Base-by-base conservation (phyloP, 345 rosid species). In the Populus euphratica region DNA sequence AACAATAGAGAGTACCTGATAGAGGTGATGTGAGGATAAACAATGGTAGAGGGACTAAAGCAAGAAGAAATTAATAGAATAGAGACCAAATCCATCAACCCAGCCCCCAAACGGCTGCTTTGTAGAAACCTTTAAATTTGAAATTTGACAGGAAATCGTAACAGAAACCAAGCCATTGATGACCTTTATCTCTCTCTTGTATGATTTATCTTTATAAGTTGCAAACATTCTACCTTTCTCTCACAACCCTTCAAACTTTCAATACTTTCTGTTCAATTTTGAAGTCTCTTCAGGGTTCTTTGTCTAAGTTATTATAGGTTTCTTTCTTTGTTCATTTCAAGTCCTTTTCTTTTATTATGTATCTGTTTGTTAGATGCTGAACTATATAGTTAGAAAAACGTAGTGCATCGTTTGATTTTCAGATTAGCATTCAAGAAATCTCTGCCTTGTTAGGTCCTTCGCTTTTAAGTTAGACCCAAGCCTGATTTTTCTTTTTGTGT, bases 91-190 rank as follows among this genome's bases (percentile, higher is more conserved):
- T 47, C 6, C 50, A 13, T 47, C 50, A 6, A 23, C 68, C 33
- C 8, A 23, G 27, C 23, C 6, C 23, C 17, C 2, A 27, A 66
- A 13, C 23, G 71, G 50, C 33, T 56, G 35, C 63, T 20, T 47
- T 11, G n/a, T 9, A 8, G 25, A 56, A 65, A 35, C 65, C 68
- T 77, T 77, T 63, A 65, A 70, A 64, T 77, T 82, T 67, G 68
- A 82, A 78, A 74, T 78, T 82, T 71, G 81, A 81, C 56, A 76
- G 33, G 68, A 70, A 65, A 77, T 20, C 74, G 74, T 61, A 77
- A 77, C 79, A 69, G 79, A 69, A 77, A 44, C 47, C 69, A 41
- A 77, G 68, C 74, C 79, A 70, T 77, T 77, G 74, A 69, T 70
- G 74, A 31, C 73, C 14, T 21, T 16, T 35, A 43, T 47, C 71